A percentile compares a stretch with the other conserved stretches of the same genome.
phyloP scores from a whole-genome alignment of 2,329 filamentous ascomycete genomes.

The Thermothelomyces thermophilus region DNA sequence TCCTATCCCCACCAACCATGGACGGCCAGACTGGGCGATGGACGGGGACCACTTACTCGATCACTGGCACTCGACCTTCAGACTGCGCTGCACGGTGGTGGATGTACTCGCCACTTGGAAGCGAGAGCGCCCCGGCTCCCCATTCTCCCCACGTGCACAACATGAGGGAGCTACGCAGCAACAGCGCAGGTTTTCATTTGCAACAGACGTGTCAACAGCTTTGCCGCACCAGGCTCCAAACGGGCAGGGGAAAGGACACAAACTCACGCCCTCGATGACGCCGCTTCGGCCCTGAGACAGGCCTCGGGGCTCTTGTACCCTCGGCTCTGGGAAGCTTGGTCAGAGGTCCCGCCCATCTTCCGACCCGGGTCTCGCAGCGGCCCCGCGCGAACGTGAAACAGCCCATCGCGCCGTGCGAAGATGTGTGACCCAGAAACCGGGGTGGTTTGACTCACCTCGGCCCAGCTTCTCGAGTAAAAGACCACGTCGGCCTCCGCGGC shows the following conservation, averaged over 20 bases:
- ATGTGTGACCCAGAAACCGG: too few species aligned
- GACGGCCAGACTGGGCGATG: background rate
- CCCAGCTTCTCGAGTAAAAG: conserved; percentile 69
- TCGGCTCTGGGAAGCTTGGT: conserved; percentile 22
- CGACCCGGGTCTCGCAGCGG: too few species aligned
- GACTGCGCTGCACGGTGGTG: conserved; percentile 37
- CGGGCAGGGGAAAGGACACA: background rate
- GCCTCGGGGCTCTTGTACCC: conserved; percentile 37
- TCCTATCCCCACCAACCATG: conserved; percentile 1
- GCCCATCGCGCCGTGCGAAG: too few species aligned
- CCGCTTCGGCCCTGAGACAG: conserved; percentile 43
- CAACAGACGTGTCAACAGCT: background rate
- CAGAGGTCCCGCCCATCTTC: background rate
- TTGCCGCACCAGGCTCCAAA: background rate
- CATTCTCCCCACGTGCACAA: conserved; percentile 41
- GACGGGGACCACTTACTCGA: conserved; percentile 48
- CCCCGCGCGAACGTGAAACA: too few species aligned
- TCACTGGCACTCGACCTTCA: conserved; percentile 37
- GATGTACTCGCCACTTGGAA: conserved; percentile 30
- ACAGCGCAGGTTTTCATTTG: too few species aligned
- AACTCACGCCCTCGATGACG: conserved; percentile 40
- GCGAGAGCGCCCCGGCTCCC: conserved; percentile 41
- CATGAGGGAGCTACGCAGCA: conserved; percentile 32
- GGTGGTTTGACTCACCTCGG: conserved; percentile 50
- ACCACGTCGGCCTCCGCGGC: conserved; percentile 60